A percentile compares a stretch with the other conserved stretches of the same genome.
Conservation (phyloP, 2,329 filamentous ascomycete species). For the Phoma sp. region DNA sequence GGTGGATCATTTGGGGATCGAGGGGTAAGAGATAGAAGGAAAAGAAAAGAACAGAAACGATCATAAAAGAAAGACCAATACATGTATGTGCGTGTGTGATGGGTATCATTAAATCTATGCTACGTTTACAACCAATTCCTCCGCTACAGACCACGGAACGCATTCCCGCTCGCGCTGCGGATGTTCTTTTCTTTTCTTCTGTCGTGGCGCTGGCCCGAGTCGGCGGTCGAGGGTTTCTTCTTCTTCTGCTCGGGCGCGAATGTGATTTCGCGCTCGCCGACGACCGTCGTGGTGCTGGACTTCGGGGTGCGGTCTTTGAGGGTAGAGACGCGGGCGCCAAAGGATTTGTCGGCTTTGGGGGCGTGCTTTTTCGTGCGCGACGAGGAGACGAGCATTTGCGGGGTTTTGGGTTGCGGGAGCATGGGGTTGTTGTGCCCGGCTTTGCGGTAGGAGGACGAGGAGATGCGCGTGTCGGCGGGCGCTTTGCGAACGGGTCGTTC, state of each 20-base stretch:
- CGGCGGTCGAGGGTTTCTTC: slow-evolving; percentile 36
- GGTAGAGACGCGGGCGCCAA: slow-evolving; percentile 60
- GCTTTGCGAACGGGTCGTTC: slow-evolving; percentile 36
- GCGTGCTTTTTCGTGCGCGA: slow-evolving; percentile 47
- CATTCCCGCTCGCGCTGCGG: slow-evolving; percentile 77
- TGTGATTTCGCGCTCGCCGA: slow-evolving; percentile 69
- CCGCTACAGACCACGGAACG: slow-evolving; percentile 69
- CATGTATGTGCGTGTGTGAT: neutral
- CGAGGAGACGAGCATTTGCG: slow-evolving; percentile 63
- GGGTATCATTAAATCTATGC: neutral
- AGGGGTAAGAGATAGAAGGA: slow-evolving; percentile 6
- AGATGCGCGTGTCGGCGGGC: slow-evolving; percentile 55
- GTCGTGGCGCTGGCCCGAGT: slow-evolving; percentile 38
- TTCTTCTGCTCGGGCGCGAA: slow-evolving; percentile 69
- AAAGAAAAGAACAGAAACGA: no score
- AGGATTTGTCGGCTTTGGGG: slow-evolving; percentile 60
- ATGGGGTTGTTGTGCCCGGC: slow-evolving; percentile 56
- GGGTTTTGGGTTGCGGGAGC: slow-evolving; percentile 29
- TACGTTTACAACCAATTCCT: neutral
- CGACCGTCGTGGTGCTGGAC: slow-evolving; percentile 40
- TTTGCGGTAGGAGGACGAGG: slow-evolving; percentile 69
- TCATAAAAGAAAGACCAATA: no score
- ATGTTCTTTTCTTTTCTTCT: slow-evolving; percentile 60
- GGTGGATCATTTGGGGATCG: slow-evolving; percentile 48
- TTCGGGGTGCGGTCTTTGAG: slow-evolving; percentile 39